Percentiles rank a stretch among this genome's conserved stretches.
phyloP scores from a whole-genome alignment of 2,329 filamentous ascomycete genomes.

The Lachnellula cervina region DNA sequence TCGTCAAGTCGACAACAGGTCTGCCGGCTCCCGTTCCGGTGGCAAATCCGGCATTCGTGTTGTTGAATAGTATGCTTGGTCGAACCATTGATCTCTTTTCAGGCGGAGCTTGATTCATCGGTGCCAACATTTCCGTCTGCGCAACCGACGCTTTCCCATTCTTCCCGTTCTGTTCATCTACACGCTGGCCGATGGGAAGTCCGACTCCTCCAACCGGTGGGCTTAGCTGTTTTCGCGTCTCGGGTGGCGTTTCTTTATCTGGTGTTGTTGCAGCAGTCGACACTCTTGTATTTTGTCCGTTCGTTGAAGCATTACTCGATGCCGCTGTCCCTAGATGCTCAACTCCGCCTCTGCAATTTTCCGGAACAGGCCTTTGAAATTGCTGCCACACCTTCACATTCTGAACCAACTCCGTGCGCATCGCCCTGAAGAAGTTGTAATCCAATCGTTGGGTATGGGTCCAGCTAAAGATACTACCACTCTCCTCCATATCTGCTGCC shows the following conservation, averaged over 20 bases:
- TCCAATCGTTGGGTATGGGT: background rate
- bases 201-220: background rate
- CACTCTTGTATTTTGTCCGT: background rate
- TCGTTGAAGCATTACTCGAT: background rate
- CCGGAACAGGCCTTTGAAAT: background rate
- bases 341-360: background rate
- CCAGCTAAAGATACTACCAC: background rate
- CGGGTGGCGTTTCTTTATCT: too few relatives aligned
- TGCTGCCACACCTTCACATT: background rate
- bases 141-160: background rate
- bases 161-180: background rate
- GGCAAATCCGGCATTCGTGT: background rate
- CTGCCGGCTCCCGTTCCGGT: background rate
- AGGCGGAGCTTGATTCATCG: background rate
- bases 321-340: background rate
- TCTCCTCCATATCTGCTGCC: background rate
- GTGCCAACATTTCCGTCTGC: background rate
- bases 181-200: background rate
- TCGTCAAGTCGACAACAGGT: too few relatives aligned
- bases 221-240: background rate
- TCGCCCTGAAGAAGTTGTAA: background rate
- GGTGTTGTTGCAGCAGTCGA: too few relatives aligned
- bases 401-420: background rate
- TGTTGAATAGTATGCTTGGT: background rate
- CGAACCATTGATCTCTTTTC: background rate